phyloP scores from a whole-genome alignment of 495 filamentous ascomycete species.

The Neurospora sp. region DNA sequence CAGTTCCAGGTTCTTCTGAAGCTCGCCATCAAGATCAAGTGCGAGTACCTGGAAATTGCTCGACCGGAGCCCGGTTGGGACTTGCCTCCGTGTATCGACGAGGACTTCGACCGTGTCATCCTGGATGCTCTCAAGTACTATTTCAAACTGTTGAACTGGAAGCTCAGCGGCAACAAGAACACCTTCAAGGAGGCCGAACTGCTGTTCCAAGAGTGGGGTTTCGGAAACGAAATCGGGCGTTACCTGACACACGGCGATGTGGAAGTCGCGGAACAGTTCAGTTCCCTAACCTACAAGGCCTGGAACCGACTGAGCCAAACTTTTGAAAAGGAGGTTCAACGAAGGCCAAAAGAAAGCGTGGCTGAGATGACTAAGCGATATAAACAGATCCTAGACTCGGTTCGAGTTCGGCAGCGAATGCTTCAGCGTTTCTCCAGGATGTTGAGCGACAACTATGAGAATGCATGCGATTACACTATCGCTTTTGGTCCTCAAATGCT shows the following conservation, averaged over 20 bases:
- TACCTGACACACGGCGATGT: conserved; percentile 87
- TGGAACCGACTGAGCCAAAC: conserved; percentile 76
- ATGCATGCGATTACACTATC: conserved; percentile 87
- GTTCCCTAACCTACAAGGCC: conserved; percentile 83
- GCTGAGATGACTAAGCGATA: conserved; percentile 92
- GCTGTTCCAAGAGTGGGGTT: conserved; percentile 93
- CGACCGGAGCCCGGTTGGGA: conserved; percentile 91
- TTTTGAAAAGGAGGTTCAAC: conserved; percentile 84
- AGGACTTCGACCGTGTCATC: conserved; percentile 92
- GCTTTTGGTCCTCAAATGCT: conserved; percentile 54
- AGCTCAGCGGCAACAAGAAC: conserved; percentile 93
- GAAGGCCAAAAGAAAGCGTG: conserved; percentile 68
- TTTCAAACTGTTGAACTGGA: conserved; percentile 95
- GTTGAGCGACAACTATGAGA: conserved; percentile 86
- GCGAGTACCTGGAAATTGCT: conserved; percentile 72
- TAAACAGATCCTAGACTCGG: conserved; percentile 88
- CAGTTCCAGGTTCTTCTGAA: conserved; percentile 92
- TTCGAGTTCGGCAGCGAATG: conserved; percentile 86
- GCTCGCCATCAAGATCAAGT: conserved; percentile 84
- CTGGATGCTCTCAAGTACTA: conserved; percentile 94
- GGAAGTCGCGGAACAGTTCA: conserved; percentile 98
- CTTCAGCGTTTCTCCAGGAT: conserved; percentile 68
- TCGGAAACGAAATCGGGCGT: conserved; percentile 82
- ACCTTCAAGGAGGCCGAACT: conserved; percentile 98
- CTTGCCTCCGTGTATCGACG: conserved; percentile 89